These are phyloP conservation scores for Pleurotus tuber-regium DNA, from an alignment of 768 basidiomycete species.

Conservation along the genomic window DNA sequence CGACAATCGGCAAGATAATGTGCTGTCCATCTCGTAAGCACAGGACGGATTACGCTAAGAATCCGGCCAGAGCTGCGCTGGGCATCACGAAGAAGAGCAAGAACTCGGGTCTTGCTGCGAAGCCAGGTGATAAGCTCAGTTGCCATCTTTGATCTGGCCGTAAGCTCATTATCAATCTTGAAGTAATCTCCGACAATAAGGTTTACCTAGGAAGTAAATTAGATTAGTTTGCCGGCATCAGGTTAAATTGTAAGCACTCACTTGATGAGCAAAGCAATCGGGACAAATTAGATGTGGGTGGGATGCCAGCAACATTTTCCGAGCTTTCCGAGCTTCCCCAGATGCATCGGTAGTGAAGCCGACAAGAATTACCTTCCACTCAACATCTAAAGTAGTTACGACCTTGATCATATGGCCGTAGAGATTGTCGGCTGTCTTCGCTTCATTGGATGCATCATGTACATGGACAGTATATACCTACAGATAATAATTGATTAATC, in stretches of 20 bases:
- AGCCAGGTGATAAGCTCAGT: slow-evolving; percentile 37
- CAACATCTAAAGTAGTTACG: slow-evolving; percentile 17
- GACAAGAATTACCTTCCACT: slow-evolving; percentile 26
- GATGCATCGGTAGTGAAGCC: slow-evolving; percentile 32
- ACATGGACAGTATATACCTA: slow-evolving; percentile 30
- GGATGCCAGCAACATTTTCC: slow-evolving; percentile 13
- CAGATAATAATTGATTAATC: too few species aligned
- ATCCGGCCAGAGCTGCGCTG: slow-evolving; percentile 15
- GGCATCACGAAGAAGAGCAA: slow-evolving; percentile 22
- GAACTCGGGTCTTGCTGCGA: slow-evolving; percentile 28
- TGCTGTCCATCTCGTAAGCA: slow-evolving; percentile 27
- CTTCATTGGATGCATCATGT: slow-evolving; percentile 26
- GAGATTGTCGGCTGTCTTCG: slow-evolving; percentile 30
- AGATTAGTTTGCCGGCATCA: too few species aligned
- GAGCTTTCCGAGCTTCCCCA: slow-evolving; percentile 30
- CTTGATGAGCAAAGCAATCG: slow-evolving; percentile 34
- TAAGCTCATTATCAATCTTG: slow-evolving; percentile 19
- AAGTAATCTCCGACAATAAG: slow-evolving; percentile 39
- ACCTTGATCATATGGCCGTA: slow-evolving; percentile 18
- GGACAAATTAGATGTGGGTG: slow-evolving; percentile 24
- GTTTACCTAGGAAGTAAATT: slow-evolving; percentile 30
- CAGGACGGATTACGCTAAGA: slow-evolving; percentile 20
- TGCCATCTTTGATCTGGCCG: slow-evolving; percentile 22
- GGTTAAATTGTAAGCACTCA: too few species aligned
- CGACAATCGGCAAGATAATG: slow-evolving; percentile 26